Evolutionary conservation across 495 filamentous ascomycete species (phyloP).

Genomic region (Tuber indicum): DNA sequence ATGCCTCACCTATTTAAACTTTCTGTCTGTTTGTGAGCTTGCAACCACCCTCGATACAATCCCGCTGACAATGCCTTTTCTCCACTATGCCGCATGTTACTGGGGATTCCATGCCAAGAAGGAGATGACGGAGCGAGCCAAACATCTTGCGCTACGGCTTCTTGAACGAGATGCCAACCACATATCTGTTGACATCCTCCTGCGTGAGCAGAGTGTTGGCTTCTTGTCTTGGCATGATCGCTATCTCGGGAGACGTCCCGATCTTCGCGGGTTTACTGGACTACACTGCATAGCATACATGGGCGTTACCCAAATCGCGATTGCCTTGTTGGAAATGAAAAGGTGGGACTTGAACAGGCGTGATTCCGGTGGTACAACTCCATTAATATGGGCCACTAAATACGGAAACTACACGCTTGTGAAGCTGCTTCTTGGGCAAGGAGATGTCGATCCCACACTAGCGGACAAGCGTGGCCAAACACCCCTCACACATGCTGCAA

Average conservation of each 20-base stretch:
- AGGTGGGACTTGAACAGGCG: neutral
- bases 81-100: neutral
- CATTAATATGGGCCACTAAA: constrained; percentile 31
- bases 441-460: constrained; percentile 12
- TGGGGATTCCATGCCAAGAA: neutral
- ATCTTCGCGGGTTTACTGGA: neutral
- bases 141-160: no score
- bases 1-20: neutral
- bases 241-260: no score
- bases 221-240: neutral
- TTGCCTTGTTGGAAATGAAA: neutral
- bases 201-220: neutral
- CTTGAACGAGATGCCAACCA: neutral
- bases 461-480: constrained; percentile 22
- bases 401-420: constrained; percentile 21
- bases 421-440: constrained; percentile 28
- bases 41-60: neutral
- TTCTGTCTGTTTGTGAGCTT: neutral
- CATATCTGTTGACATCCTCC: neutral
- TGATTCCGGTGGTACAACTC: constrained; percentile 14
- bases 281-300: neutral
- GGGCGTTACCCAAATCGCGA: neutral
- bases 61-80: no score
- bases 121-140: no score
- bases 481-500: constrained; percentile 40